These are phyloP conservation scores for Chiua virens DNA, from an alignment of 768 basidiomycete genomes.

Conservation along the genomic window DNA sequence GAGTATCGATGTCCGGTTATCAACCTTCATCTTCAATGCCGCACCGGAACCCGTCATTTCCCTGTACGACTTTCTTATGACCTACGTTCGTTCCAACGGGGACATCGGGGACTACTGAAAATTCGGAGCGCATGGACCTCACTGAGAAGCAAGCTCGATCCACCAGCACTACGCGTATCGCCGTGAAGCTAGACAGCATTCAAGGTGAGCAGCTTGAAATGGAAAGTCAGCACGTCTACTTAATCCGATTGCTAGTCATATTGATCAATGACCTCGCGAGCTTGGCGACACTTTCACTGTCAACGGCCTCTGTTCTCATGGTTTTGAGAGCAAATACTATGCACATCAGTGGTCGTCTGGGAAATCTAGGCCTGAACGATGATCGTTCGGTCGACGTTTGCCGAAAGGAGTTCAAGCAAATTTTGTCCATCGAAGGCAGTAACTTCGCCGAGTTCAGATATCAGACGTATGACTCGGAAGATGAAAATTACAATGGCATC, in stretches of 20 bases:
- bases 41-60: conserved; percentile 89
- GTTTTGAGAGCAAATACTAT: conserved; percentile 71
- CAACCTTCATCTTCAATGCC: conserved; percentile 86
- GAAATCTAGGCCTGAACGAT: conserved; percentile 80
- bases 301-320: conserved; percentile 85
- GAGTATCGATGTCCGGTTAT: conserved; percentile 80
- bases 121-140: conserved; percentile 6
- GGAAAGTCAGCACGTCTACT: conserved; percentile 2
- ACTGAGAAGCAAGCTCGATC: conserved; percentile 6
- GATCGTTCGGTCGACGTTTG: conserved; percentile 54
- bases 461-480: conserved; percentile 81
- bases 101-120: conserved; percentile 6
- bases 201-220: conserved; percentile 51
- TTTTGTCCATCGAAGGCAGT: conserved; percentile 91
- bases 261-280: conserved; percentile 68
- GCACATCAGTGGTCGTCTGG: conserved; percentile 77
- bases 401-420: conserved; percentile 71
- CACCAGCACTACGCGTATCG: conserved; percentile 70
- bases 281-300: conserved; percentile 85
- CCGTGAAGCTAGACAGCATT: conserved; percentile 81
- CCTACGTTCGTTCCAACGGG: conserved; percentile 77
- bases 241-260: conserved; percentile 50
- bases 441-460: conserved; percentile 94
- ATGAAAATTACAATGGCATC: conserved; percentile 69
- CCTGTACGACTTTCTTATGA: conserved; percentile 96